A percentile compares a stretch with the other conserved stretches of the same genome.
phyloP scores from a whole-genome alignment of 176 grass and related monocot species.

The Phoenix dactylifera region DNA sequence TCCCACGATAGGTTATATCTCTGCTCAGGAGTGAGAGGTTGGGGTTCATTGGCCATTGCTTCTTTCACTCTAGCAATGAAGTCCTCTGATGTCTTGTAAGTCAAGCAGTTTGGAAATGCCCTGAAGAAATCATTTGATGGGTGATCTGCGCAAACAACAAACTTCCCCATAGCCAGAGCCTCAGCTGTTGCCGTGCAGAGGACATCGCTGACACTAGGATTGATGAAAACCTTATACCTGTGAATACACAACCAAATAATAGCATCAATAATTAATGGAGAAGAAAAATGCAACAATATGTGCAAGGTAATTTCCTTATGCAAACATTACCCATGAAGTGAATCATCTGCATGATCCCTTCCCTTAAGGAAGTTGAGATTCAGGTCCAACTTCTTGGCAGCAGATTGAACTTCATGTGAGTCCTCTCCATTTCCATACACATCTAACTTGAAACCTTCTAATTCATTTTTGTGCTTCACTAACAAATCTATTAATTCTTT shows the following conservation, averaged over 20 bases:
- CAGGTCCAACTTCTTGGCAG: constrained; percentile 66
- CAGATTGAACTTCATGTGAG: constrained; percentile 50
- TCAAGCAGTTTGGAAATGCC: constrained; percentile 71
- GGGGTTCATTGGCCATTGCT: constrained; percentile 66
- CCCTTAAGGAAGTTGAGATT: constrained; percentile 72
- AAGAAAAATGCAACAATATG: too few species aligned
- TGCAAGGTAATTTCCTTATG: too few species aligned
- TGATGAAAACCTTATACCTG: constrained; percentile 93
- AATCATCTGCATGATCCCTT: constrained; percentile 74
- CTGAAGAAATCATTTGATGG: constrained; percentile 94
- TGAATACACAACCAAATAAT: constrained; percentile 7
- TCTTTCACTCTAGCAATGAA: constrained; percentile 70
- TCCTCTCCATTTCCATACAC: constrained; percentile 80
- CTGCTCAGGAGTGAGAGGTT: constrained; percentile 60
- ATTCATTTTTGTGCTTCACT: constrained; percentile 51
- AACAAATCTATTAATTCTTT: constrained; percentile 80
- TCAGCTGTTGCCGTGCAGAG: constrained; percentile 77
- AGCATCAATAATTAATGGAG: too few species aligned
- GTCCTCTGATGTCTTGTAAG: constrained; percentile 67
- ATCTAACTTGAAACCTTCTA: constrained; percentile 57
- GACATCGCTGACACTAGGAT: constrained; percentile 80
- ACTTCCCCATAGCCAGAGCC: constrained; percentile 84
- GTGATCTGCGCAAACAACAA: constrained; percentile 79
- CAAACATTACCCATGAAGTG: constrained; percentile 58
- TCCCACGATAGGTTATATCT: constrained; percentile 84